Base-by-base conservation (phyloP, 768 basidiomycete species). In the Guyanaporus albipodus region DNA sequence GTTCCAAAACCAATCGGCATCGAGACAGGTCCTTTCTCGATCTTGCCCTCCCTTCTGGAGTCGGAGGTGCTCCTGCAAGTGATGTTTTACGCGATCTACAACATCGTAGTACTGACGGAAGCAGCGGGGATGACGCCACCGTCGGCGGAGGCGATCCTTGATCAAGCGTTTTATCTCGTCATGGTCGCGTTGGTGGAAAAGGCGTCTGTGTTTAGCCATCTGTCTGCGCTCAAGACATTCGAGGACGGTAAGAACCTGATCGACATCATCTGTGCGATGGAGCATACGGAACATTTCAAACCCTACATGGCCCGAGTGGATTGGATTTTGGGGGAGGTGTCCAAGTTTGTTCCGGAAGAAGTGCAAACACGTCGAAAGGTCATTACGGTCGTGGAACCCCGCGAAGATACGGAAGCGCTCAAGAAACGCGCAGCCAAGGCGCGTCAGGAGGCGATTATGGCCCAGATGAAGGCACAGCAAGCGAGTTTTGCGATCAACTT, bases 381-480 rank as follows among this genome's bases (percentile, higher is more conserved):
- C 7, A 60, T 70, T 3, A 70, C 76, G 23, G 57, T 61, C 10
- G 58, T 64, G 6, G 56, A 64, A 5, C 62, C 62, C 5, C 63
- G 68, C 1, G 59, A 72, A 19, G 78, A 84, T 49, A 67, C 79
- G 3, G 85, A 81, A 48, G 83, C 84, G 46, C 77, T 80, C 34
- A 88, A 85, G 73, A 91, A 90, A 62, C 75, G 74, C 23, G 90
- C 92, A 5, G 92, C 90, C 8, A 91, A 92, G 63, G 87, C 82
- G 11, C 75, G 94, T n/a, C 87, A 96, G 63, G 89, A 87, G 50
- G 86, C 88, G 0, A 90, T 99, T 58, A 90, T 99, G 91, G 80
- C 83, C 59, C 85, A 96, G 69, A 97, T 98, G 82, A 91, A 90
- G 59, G 84, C 85, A 21, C 89, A 93, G 58, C 94, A 97, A 60